Base-by-base conservation (phyloP, 2,329 filamentous ascomycete species). In the Penicillium palitans region DNA sequence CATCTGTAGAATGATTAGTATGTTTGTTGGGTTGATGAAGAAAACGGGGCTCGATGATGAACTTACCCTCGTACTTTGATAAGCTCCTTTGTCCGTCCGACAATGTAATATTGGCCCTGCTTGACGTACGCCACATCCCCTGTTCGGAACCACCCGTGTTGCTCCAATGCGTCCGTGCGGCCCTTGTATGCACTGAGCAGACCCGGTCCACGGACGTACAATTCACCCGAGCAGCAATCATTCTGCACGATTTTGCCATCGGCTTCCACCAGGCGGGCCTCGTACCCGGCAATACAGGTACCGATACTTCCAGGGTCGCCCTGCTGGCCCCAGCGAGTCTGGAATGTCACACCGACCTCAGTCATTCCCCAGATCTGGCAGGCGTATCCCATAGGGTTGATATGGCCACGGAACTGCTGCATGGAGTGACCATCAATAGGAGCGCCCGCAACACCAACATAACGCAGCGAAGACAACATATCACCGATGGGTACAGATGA, bases 291-390 rank as follows among this genome's bases (percentile, higher is more conserved):
- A 12, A 82, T 58, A 8, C 76, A 67, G 3, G 75, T 69, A 6
- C 82, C 82, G 8, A 84, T 78, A 42, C 80, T 82, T 24, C 76
- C 80, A 5, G 76, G 75, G 17, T 70, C 65, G 46, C 80, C 79
- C 15, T 71, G 67, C 52, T 79, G 71, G 2, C 70, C 68, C 52
- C 74, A 76, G 19, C 69, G 70, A 53, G 72, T 74, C 54, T 78
- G 76, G 66, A 80, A 77, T 3, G 63, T 74, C 64, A 71, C 76
- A 55, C 82, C 82, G 64, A 69, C 75, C 68, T 85, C 83, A 0
- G 82, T 84, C 78, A 84, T 83, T 1, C 83, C 83, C 77, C 80
- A 85, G 39, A 82, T 74, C 58, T 82, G 80, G 10, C 73, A 73
- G 15, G 83, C 74, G 19, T 73, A 71, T 0, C 80, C 78, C 33